phyloP scores from a whole-genome alignment of 495 filamentous ascomycete species.

The Xylaria telfairii region DNA sequence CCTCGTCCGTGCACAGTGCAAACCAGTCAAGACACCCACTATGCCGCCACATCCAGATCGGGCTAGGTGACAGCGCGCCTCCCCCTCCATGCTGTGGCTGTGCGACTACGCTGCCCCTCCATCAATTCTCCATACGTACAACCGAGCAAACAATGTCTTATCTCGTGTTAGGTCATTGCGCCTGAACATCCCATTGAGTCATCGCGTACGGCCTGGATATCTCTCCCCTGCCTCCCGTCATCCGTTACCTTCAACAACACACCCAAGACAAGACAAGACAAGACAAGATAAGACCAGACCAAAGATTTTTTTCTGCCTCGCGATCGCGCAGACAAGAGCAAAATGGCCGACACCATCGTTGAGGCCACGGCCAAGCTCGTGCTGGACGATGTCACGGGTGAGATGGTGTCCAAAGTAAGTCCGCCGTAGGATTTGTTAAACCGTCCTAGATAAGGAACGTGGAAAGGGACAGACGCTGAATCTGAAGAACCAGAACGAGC shows the following conservation, averaged over 20 bases:
- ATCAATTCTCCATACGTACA: neutral
- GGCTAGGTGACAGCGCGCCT: neutral
- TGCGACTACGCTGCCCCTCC: conserved; percentile 17
- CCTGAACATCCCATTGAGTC: conserved; percentile 9
- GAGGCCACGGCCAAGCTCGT: conserved; percentile 63
- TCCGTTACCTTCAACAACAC: neutral
- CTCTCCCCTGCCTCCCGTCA: neutral
- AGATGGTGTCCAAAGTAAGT: conserved; percentile 74
- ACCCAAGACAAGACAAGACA: neutral
- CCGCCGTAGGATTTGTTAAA: too few species aligned
- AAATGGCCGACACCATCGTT: conserved; percentile 63
- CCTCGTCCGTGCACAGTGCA: too few species aligned
- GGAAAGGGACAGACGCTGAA: too few species aligned
- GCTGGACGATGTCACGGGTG: conserved; percentile 69
- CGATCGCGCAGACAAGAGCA: neutral
- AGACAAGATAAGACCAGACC: neutral
- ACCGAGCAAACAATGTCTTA: neutral
- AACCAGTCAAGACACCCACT: too few species aligned
- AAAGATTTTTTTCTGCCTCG: neutral
- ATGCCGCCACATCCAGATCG: too few species aligned
- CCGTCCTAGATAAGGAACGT: too few species aligned
- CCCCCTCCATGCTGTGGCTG: conserved; percentile 18
- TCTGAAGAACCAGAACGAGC: too few species aligned
- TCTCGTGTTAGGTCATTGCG: neutral
- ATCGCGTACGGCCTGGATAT: neutral